These are phyloP conservation scores for Lentinus polychrous DNA, from an alignment of 1,284 basidiomycete species.

Conservation along the genomic window DNA sequence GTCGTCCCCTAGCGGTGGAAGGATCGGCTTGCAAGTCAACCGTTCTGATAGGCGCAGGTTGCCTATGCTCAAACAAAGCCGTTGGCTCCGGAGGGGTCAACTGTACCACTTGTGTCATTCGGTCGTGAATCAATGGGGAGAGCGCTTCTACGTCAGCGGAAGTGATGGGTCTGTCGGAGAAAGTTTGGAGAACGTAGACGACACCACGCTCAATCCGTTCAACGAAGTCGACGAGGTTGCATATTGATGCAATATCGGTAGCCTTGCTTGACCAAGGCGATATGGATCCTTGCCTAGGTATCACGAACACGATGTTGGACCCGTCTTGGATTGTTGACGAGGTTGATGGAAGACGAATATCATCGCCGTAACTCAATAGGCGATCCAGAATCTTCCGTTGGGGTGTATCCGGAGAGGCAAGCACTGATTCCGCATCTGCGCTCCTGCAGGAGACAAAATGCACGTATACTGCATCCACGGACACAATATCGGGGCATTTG, in stretches of 20 bases:
- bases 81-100: conserved; percentile 52
- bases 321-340: conserved; percentile 30
- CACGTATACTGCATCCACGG: conserved; percentile 81
- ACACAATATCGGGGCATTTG: conserved; percentile 45
- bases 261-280: conserved; percentile 98
- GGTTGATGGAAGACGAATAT: conserved; percentile 48
- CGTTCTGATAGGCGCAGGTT: conserved; percentile 64
- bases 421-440: conserved; percentile 37
- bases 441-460: conserved; percentile 76
- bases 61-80: conserved; percentile 66
- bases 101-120: conserved; percentile 88
- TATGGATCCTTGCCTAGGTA: conserved; percentile 77
- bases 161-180: conserved; percentile 34
- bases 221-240: conserved; percentile 68
- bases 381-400: conserved; percentile 57
- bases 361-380: conserved; percentile 87
- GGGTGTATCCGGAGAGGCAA: conserved; percentile 39
- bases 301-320: conserved; percentile 57
- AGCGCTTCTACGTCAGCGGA: conserved; percentile 40
- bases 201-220: conserved; percentile 83
- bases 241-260: conserved; percentile 89
- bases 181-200: conserved; percentile 62
- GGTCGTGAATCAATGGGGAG: conserved; percentile 77
- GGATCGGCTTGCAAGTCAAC: conserved; percentile 47
- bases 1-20: conserved; percentile 42